phyloP scores from a whole-genome alignment of 306 rosid species.

The Begonia masoniana region DNA sequence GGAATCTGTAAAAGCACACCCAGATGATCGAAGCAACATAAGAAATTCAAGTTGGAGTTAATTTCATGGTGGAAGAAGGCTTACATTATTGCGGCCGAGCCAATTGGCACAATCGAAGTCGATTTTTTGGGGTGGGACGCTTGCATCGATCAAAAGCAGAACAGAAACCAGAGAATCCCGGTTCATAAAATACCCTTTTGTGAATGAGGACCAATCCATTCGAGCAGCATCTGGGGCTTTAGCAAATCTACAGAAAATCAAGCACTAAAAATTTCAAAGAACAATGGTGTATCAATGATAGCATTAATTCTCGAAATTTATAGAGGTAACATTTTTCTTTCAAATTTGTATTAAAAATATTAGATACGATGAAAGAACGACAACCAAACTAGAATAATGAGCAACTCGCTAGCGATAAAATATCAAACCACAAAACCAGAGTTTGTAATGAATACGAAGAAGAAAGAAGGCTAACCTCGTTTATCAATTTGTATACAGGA shows the following conservation, averaged over 20 bases:
- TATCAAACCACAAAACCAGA: too few relatives aligned
- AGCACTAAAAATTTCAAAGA: not conserved
- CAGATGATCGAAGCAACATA: not conserved
- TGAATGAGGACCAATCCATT: constrained; percentile 81
- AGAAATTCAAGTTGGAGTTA: not conserved
- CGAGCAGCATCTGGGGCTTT: constrained; percentile 71
- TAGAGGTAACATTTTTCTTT: too few relatives aligned
- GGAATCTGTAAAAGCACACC: constrained; percentile 51
- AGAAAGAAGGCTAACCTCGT: too few relatives aligned
- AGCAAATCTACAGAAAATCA: constrained; percentile 48
- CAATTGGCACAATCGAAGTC: constrained; percentile 93
- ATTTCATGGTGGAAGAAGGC: not conserved
- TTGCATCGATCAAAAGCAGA: constrained; percentile 74
- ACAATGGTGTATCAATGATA: not conserved
- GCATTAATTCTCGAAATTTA: too few relatives aligned
- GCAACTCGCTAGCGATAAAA: too few relatives aligned
- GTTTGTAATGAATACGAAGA: too few relatives aligned
- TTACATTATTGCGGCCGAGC: constrained; percentile 82
- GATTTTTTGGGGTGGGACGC: constrained; percentile 88
- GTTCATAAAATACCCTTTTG: constrained; percentile 84
- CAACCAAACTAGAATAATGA: too few relatives aligned
- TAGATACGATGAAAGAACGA: too few relatives aligned
- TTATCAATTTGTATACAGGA: too few relatives aligned
- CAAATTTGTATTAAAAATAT: too few relatives aligned
- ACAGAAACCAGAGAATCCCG: constrained; percentile 60